Percentiles rank a stretch among this genome's conserved stretches.
phyloP scores from a whole-genome alignment of 441 rosid genomes.

The Biscutella laevigata region DNA sequence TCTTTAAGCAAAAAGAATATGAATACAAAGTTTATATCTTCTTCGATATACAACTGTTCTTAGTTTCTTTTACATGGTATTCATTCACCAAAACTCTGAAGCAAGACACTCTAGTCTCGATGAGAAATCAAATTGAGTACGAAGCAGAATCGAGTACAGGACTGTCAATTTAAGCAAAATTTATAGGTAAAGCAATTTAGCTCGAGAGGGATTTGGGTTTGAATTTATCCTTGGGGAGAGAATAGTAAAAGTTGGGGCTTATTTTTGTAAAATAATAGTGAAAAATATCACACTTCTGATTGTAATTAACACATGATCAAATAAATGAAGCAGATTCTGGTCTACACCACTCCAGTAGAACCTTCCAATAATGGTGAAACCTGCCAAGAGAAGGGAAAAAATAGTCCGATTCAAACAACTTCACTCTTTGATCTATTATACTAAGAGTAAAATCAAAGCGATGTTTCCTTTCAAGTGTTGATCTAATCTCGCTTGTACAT shows the following conservation, averaged over 20 bases:
- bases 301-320: conserved; percentile 4
- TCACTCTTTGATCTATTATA: neutral
- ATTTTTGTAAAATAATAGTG: neutral
- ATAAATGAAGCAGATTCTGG: neutral
- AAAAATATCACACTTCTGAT: neutral
- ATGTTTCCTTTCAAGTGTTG: neutral
- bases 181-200: neutral
- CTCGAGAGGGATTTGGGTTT: neutral
- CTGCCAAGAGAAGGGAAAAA: conserved; percentile 42
- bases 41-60: too few species aligned
- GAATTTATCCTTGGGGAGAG: neutral
- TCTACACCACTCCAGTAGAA: too few species aligned
- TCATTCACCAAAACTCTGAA: too few species aligned
- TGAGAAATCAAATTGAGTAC: too few species aligned
- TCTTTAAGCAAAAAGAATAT: too few species aligned
- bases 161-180: neutral
- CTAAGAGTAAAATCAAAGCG: neutral
- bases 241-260: neutral
- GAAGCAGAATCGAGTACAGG: neutral
- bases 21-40: too few species aligned
- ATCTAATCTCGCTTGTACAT: neutral
- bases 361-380: conserved; percentile 80
- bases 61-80: too few species aligned
- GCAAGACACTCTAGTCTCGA: too few species aligned
- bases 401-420: neutral